These are phyloP conservation scores for Erodium trifolium DNA, from an alignment of 441 rosid genomes.

Conservation along the genomic window DNA sequence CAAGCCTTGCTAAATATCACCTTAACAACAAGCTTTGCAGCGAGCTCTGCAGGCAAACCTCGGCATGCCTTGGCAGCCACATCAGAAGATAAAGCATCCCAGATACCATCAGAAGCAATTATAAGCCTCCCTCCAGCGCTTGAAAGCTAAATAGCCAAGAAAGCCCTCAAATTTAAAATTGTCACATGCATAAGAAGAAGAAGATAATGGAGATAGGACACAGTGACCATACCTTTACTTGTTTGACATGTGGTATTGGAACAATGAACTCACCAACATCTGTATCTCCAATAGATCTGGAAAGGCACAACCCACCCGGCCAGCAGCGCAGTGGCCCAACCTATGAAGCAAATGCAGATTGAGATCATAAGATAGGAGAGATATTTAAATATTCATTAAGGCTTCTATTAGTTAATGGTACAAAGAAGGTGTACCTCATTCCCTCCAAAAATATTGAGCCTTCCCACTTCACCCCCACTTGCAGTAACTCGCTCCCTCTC, in stretches of 20 bases:
- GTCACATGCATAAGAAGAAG: neutral
- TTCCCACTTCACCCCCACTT: constrained; percentile 94
- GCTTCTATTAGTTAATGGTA: too few species aligned
- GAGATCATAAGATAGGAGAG: neutral
- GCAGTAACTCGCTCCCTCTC: constrained; percentile 89
- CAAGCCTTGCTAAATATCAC: constrained; percentile 24
- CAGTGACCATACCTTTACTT: constrained; percentile 53
- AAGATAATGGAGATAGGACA: neutral
- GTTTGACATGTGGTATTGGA: constrained; percentile 82
- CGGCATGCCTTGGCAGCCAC: constrained; percentile 57
- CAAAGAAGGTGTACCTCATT: constrained; percentile 39
- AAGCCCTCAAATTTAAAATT: neutral
- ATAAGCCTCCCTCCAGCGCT: constrained; percentile 79
- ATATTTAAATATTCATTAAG: too few species aligned
- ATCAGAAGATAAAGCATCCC: constrained; percentile 24
- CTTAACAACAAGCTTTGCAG: constrained; percentile 87
- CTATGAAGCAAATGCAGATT: constrained; percentile 27
- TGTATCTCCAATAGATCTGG: constrained; percentile 91
- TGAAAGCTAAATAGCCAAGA: constrained; percentile 41
- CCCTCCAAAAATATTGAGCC: constrained; percentile 73
- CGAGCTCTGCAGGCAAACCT: constrained; percentile 78
- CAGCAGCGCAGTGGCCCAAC: constrained; percentile 88
- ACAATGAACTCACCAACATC: constrained; percentile 93
- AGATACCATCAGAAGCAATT: constrained; percentile 85
- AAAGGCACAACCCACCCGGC: constrained; percentile 93